These are phyloP conservation scores for Naganishia onofrii DNA, from an alignment of 768 basidiomycete species.

Conservation along the genomic window DNA sequence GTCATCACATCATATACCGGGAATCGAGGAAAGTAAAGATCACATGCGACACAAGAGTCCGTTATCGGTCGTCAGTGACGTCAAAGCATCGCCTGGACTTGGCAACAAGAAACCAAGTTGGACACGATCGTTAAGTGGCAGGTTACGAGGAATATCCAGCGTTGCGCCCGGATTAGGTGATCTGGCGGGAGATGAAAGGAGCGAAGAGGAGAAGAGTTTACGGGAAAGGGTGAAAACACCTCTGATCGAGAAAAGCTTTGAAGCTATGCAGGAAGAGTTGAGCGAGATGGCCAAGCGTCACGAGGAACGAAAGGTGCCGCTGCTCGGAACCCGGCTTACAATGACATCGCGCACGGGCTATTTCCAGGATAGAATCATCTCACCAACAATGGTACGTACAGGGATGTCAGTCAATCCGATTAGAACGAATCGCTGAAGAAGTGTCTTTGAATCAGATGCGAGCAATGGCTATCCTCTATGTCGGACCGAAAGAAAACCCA, in stretches of 20 bases:
- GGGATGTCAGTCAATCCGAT: too few relatives aligned
- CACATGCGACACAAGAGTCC: slow-evolving; percentile 88
- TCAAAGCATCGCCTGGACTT: slow-evolving; percentile 48
- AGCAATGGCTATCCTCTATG: slow-evolving; percentile 96
- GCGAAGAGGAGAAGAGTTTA: slow-evolving; percentile 72
- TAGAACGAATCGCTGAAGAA: background rate
- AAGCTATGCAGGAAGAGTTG: slow-evolving; percentile 56
- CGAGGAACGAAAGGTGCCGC: slow-evolving; percentile 54
- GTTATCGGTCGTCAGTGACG: slow-evolving; percentile 82
- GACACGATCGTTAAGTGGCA: slow-evolving; percentile 48
- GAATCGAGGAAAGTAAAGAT: slow-evolving; percentile 73
- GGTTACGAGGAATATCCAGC: slow-evolving; percentile 10
- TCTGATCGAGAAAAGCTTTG: slow-evolving; percentile 45
- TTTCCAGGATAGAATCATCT: slow-evolving; percentile 88
- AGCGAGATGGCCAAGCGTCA: slow-evolving; percentile 58
- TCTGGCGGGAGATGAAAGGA: slow-evolving; percentile 48
- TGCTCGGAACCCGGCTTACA: slow-evolving; percentile 80
- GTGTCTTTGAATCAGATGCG: slow-evolving; percentile 70
- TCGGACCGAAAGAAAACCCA: slow-evolving; percentile 88
- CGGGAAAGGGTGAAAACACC: slow-evolving; percentile 61
- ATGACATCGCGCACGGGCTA: slow-evolving; percentile 94
- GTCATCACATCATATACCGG: slow-evolving; percentile 74
- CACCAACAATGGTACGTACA: slow-evolving; percentile 85
- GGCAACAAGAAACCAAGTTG: slow-evolving; percentile 56
- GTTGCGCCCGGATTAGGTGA: background rate